Conservation (phyloP, 306 rosid genomes). For the Acacia crassicarpa region DNA sequence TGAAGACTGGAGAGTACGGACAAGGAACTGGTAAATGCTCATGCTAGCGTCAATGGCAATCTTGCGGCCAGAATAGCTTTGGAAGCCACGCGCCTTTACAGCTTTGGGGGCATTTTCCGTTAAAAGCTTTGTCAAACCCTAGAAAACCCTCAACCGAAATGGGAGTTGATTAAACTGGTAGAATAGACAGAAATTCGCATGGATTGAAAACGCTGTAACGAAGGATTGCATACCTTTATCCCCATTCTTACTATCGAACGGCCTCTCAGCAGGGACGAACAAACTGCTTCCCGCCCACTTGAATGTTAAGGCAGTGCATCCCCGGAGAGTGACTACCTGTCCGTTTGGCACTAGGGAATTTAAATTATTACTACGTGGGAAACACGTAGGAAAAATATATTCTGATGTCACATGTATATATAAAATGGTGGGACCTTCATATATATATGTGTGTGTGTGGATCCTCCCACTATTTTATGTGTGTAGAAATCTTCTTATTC, state of each 20-base stretch:
- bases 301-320: not conserved
- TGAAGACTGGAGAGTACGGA: constrained; percentile 25
- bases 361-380: too few relatives aligned
- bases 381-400: too few relatives aligned
- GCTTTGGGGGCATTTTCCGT: constrained; percentile 90
- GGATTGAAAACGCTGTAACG: not conserved
- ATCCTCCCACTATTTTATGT: too few relatives aligned
- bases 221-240: constrained; percentile 60
- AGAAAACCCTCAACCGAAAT: constrained; percentile 30
- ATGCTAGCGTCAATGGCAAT: constrained; percentile 95
- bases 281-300: not conserved
- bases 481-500: too few relatives aligned
- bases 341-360: too few relatives aligned
- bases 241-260: constrained; percentile 46
- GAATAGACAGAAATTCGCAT: not conserved
- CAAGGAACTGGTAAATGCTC: constrained; percentile 99
- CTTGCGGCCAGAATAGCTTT: constrained; percentile 83
- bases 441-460: too few relatives aligned
- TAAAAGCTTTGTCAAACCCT: constrained; percentile 99
- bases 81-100: constrained; percentile 86
- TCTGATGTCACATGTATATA: too few relatives aligned
- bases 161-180: not conserved
- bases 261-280: not conserved
- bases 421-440: too few relatives aligned
- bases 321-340: not conserved